Evolutionary conservation across 805 yeast species (phyloP).

Genomic region (Kodamaea restingae): DNA sequence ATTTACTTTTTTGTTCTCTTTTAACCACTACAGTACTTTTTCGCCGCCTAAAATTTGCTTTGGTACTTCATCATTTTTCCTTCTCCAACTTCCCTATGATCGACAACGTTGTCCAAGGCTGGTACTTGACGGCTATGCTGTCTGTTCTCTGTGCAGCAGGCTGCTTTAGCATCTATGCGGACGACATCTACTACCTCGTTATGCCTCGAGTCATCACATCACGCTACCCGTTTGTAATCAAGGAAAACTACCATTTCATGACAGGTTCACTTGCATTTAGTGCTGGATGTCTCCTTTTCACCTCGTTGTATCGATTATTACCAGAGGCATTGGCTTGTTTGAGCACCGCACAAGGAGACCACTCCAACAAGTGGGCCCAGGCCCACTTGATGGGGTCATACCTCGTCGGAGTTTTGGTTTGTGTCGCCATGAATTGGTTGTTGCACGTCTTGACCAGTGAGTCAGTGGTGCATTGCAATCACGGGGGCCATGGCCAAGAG

Average conservation of each 20-base stretch:
- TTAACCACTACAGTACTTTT: conserved; percentile 1
- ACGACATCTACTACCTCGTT: conserved; percentile 44
- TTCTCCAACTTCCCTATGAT: too few relatives aligned
- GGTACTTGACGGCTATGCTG: conserved; percentile 62
- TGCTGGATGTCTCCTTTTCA: conserved; percentile 77
- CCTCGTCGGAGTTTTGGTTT: conserved; percentile 56
- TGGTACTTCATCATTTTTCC: too few relatives aligned
- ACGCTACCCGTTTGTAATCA: conserved; percentile 47
- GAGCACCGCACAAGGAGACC: conserved; percentile 2
- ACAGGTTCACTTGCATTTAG: conserved; percentile 73
- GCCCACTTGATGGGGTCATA: conserved; percentile 43
- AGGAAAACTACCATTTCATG: conserved; percentile 59
- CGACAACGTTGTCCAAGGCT: conserved; percentile 43
- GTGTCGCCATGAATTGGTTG: conserved; percentile 56
- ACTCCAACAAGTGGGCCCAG: conserved; percentile 19
- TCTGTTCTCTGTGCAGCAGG: conserved; percentile 73
- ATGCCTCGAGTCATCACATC: conserved; percentile 40
- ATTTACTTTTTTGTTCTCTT: background rate
- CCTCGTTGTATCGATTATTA: conserved; percentile 71
- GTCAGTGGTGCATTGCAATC: conserved; percentile 83
- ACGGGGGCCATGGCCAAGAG: conserved; percentile 47
- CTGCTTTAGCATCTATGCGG: conserved; percentile 59
- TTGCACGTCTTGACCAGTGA: conserved; percentile 77
- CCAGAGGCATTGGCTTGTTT: conserved; percentile 49
- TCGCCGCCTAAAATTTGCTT: too few relatives aligned